Conservation (phyloP, 1,284 basidiomycete genomes). For the Boletellus dicymbophilus region DNA sequence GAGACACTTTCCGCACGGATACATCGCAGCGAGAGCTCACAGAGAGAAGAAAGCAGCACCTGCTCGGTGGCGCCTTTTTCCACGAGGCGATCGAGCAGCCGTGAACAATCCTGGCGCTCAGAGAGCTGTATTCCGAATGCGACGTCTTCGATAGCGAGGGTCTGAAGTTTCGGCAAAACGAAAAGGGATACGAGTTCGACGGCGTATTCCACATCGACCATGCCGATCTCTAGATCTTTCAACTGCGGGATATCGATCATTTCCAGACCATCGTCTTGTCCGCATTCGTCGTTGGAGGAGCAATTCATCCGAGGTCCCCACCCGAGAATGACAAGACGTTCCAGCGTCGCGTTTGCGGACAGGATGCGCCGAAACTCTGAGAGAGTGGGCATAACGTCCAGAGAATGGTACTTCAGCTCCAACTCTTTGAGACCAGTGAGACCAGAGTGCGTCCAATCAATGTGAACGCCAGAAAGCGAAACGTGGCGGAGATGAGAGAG, state of each 20-base stretch:
- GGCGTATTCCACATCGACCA: constrained; percentile 45
- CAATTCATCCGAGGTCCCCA: constrained; percentile 44
- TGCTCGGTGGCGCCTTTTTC: neutral
- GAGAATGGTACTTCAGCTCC: constrained; percentile 53
- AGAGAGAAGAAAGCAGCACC: constrained; percentile 7
- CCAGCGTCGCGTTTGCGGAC: constrained; percentile 39
- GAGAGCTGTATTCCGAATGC: constrained; percentile 29
- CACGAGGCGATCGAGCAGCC: constrained; percentile 15
- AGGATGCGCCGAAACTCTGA: constrained; percentile 45
- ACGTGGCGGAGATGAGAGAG: constrained; percentile 40
- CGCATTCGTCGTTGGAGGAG: neutral
- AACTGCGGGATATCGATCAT: constrained; percentile 37
- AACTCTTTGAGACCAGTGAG: constrained; percentile 44
- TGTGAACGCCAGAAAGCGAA: constrained; percentile 51
- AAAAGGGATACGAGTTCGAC: constrained; percentile 45
- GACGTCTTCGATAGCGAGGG: constrained; percentile 48
- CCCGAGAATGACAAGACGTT: constrained; percentile 46
- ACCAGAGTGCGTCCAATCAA: constrained; percentile 46
- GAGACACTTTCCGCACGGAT: neutral
- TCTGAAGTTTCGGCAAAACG: constrained; percentile 39
- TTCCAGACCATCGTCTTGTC: neutral
- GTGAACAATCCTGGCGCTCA: constrained; percentile 20
- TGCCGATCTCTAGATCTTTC: constrained; percentile 44
- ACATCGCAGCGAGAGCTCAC: constrained; percentile 15
- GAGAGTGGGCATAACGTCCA: constrained; percentile 50